phyloP scores from a whole-genome alignment of 352 stramenopile species.

The Globisporangium canariense region DNA sequence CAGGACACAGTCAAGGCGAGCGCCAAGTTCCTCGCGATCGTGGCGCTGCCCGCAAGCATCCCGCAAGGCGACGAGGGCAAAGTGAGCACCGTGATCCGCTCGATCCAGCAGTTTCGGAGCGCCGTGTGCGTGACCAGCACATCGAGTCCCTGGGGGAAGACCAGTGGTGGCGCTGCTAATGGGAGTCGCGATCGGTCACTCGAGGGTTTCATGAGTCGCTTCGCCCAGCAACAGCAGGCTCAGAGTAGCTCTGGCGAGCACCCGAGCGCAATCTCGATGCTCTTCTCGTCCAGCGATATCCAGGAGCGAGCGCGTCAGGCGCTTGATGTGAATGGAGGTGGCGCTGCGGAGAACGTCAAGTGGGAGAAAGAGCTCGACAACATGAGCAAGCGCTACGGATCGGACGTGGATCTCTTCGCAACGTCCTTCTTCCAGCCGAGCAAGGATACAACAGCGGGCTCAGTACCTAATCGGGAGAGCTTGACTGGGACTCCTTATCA shows the following conservation, averaged over 20 bases:
- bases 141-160: slow-evolving; percentile 11
- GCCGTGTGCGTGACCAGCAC: slow-evolving; percentile 25
- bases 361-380: slow-evolving; percentile 53
- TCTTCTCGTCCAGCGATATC: slow-evolving; percentile 48
- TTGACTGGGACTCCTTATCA: background rate
- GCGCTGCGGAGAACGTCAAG: background rate
- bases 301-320: slow-evolving; percentile 22
- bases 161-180: background rate
- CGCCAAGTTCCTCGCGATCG: slow-evolving; percentile 52
- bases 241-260: slow-evolving; percentile 5
- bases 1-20: slow-evolving; percentile 70
- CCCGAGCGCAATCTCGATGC: slow-evolving; percentile 15
- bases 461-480: background rate
- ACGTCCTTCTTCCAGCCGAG: slow-evolving; percentile 26
- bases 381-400: slow-evolving; percentile 55
- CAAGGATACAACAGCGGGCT: slow-evolving; percentile 8
- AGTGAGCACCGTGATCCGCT: slow-evolving; percentile 27
- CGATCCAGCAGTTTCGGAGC: slow-evolving; percentile 42
- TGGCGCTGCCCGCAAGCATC: slow-evolving; percentile 27
- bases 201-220: slow-evolving; percentile 65
- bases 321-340: background rate
- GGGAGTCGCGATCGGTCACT: slow-evolving; percentile 40
- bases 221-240: slow-evolving; percentile 25
- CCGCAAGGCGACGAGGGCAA: slow-evolving; percentile 14
- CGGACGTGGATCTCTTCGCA: slow-evolving; percentile 25